Evolutionary conservation across 2,329 filamentous ascomycete species (phyloP).

Genomic region (Beauveria pseudobassiana): DNA sequence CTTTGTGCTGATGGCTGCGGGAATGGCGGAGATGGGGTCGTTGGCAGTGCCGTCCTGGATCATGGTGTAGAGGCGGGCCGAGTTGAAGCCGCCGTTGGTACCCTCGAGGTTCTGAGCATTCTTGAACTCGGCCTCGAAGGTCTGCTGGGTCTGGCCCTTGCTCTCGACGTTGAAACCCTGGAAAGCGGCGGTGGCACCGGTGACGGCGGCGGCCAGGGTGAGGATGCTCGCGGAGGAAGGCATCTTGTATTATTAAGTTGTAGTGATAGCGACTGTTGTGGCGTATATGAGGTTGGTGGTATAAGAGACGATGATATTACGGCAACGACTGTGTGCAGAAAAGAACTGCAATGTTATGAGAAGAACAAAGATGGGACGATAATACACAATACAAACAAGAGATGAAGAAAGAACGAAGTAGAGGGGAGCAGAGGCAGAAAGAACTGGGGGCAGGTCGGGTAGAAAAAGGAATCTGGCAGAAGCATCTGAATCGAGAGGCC

Average conservation of each 20-base stretch:
- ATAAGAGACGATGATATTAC: not conserved
- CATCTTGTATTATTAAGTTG: slow-evolving; percentile 19
- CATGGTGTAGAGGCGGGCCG: slow-evolving; percentile 69
- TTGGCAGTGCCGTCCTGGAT: slow-evolving; percentile 60
- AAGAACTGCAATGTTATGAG: not conserved
- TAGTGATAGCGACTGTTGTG: not conserved
- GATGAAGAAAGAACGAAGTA: not conserved
- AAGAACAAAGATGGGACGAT: not conserved
- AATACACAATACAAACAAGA: slow-evolving; percentile 2
- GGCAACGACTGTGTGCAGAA: slow-evolving; percentile 7
- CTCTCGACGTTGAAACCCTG: slow-evolving; percentile 71
- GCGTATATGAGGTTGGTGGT: slow-evolving; percentile 1
- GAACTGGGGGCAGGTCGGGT: not conserved
- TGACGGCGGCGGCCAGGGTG: slow-evolving; percentile 27
- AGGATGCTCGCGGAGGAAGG: slow-evolving; percentile 27
- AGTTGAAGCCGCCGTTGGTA: slow-evolving; percentile 55
- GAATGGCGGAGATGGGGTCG: slow-evolving; percentile 64
- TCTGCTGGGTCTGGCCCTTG: slow-evolving; percentile 49
- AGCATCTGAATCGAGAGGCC: not conserved
- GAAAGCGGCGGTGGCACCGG: slow-evolving; percentile 31
- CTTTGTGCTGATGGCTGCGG: slow-evolving; percentile 73
- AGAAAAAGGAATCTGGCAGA: slow-evolving; percentile 6
- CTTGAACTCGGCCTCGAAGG: slow-evolving; percentile 66
- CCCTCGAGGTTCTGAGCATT: slow-evolving; percentile 56
- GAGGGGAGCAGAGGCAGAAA: not conserved